phyloP scores from a whole-genome alignment of 768 basidiomycete species.

The Lactarius deliciosus region DNA sequence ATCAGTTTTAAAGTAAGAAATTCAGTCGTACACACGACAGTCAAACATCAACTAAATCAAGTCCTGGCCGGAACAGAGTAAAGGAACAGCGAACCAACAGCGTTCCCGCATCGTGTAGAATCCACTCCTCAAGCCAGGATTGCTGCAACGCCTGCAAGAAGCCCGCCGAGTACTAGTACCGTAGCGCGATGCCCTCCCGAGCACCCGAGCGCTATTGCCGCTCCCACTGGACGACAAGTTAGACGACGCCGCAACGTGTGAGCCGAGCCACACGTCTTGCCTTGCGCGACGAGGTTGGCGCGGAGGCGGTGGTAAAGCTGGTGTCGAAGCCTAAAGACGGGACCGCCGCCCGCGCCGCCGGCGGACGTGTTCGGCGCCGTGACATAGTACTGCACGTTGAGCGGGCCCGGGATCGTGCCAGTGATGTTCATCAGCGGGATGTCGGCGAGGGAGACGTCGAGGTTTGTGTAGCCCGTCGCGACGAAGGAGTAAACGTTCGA shows the following conservation, averaged over 20 bases:
- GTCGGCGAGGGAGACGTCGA: conserved; percentile 32
- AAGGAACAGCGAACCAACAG: too few species aligned
- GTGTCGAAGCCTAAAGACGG: conserved; percentile 36
- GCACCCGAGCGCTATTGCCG: not conserved
- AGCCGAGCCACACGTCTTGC: conserved; percentile 26
- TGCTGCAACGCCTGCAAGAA: not conserved
- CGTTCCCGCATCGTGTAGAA: too few species aligned
- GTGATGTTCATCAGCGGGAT: conserved; percentile 45
- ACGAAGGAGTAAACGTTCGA: conserved; percentile 51
- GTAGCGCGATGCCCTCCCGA: conserved; percentile 4
- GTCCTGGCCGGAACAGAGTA: too few species aligned
- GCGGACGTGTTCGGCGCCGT: conserved; percentile 42
- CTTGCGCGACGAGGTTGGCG: conserved; percentile 43
- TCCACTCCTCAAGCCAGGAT: too few species aligned
- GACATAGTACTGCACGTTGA: conserved; percentile 42
- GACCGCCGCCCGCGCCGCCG: conserved; percentile 44
- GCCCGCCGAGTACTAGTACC: not conserved
- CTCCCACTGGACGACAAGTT: too few species aligned
- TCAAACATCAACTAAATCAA: too few species aligned
- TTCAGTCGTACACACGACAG: too few species aligned
- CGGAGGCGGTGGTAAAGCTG: conserved; percentile 34
- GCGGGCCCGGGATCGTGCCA: conserved; percentile 44
- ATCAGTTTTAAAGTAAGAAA: too few species aligned
- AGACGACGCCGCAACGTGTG: not conserved
- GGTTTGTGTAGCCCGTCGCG: conserved; percentile 49